Base-by-base conservation (phyloP, 1,284 basidiomycete genomes). In the Cystobasidium sp. region DNA sequence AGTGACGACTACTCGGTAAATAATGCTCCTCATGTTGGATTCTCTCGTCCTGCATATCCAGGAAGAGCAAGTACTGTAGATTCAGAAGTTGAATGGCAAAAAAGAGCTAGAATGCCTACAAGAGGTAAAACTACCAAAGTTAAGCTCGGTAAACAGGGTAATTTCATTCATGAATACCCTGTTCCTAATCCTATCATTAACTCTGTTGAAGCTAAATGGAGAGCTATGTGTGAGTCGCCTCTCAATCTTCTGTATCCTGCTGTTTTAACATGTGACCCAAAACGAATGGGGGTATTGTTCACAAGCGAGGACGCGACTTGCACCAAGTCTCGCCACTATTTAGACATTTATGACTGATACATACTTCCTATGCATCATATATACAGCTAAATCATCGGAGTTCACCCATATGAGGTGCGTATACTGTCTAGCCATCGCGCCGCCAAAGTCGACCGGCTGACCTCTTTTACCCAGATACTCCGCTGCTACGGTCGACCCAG, bases 401-500 rank as follows among this genome's bases (percentile, higher is more conserved):
- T 94, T 94, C 83, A 89, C 91, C 90, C 92, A 78, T 83, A 90
- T 85, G 16, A 44, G 55, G 63, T n/a, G 53, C 62, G 47, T 52
- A n/a, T 10, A 14, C 43, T 59, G 14, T 61, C 61, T 24, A 69
- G 87, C 24, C 84, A 84, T 66, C 84, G 87, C 77, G 90, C 91
- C 76, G 89, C 90, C 81, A 86, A 91, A 82, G 87, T 91, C 87
- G 90, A 89, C 79, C 87, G 89, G 53, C 85, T 90, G 69, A 91
- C 91, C n/a, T n/a, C n/a, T n/a, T n/a, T n/a, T n/a, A n/a, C n/a
- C n/a, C n/a, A 87, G 93, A 49, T 94, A 94, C 83, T 93, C 90
- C 53, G 91, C 74, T 3, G 95, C 94, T 8, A 97, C 94, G 0
- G 90, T 89, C 80, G 95, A 97, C 81, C 94, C 95, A 6, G 95